Conservation (phyloP, 2,329 filamentous ascomycete genomes). For the Trichothecium sympodiale region DNA sequence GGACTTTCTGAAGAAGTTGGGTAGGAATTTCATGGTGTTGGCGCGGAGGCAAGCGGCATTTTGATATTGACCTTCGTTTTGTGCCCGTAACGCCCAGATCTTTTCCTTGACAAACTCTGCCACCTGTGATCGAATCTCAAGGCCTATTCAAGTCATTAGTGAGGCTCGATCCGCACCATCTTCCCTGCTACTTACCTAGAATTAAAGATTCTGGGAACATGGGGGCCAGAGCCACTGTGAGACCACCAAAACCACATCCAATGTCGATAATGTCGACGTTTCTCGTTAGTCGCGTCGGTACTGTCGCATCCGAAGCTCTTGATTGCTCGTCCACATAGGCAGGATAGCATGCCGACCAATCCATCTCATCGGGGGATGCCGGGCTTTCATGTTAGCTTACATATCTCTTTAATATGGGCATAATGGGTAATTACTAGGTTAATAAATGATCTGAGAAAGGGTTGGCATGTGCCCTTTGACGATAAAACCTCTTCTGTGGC, state of each 20-base stretch:
- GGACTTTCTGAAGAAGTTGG: constrained; percentile 79
- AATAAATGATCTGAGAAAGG: constrained; percentile 92
- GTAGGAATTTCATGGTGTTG: constrained; percentile 99
- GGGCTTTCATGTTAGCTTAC: constrained; percentile 51
- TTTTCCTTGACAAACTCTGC: constrained; percentile 84
- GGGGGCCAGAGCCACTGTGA: constrained; percentile 77
- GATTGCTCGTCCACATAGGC: constrained; percentile 44
- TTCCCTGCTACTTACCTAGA: constrained; percentile 46
- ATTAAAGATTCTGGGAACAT: constrained; percentile 72
- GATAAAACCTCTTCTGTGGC: constrained; percentile 91
- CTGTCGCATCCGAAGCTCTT: constrained; percentile 13
- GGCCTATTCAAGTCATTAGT: constrained; percentile 38
- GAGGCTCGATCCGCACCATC: too few relatives aligned
- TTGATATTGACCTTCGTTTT: constrained; percentile 56
- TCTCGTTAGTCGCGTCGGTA: constrained; percentile 29
- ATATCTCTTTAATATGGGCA: too few relatives aligned
- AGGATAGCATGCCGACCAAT: constrained; percentile 81
- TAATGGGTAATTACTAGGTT: constrained; percentile 53
- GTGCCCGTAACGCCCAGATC: constrained; percentile 66
- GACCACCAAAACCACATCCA: constrained; percentile 88
- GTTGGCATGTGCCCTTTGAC: constrained; percentile 93
- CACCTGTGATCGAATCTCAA: constrained; percentile 88
- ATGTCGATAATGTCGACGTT: constrained; percentile 91
- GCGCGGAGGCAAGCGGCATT: constrained; percentile 83
- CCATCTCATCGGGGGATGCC: constrained; percentile 68